Base-by-base conservation (phyloP, 108 stramenopile genomes). In the Nitzschia putrida region DNA sequence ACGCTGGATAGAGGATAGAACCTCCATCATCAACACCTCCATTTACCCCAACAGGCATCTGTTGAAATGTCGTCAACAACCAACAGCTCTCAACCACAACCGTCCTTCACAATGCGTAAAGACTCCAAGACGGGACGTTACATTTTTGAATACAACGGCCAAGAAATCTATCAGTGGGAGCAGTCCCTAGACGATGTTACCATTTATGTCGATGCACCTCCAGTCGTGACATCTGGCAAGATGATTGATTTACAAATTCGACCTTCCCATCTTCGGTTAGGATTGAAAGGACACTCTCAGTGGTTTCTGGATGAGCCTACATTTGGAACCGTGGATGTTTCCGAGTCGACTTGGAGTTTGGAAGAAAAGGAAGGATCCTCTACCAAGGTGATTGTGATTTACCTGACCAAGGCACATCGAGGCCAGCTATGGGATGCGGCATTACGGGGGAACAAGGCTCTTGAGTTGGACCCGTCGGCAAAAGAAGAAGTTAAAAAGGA, bases 101-200 rank as follows among this genome's bases (percentile, higher is more conserved):
- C n/a, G n/a, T n/a, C 45, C 39, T 29, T 37, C 40, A 51, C 37
- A 39, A 66, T 77, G 38, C 74, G 66, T 66, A 83, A 86, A 43
- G 79, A 86, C 53, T 34, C 74, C 14, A 75, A 59, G 14, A 74
- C 76, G 13, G 82, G 85, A 23, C 86, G 94, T 14, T 87, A 83
- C 66, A 60, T 83, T 24, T 93, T 88, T 74, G 64, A 85, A 64
- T 84, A 80, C 70, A 73, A 85, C 11, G 91, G 89, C 9, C 69
- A 74, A 11, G 72, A 78, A 24, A 70, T 99, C 0, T 99, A 98
- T 74, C 95, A 97, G 66, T 99, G 97, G 96, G 97, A 98, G 53
- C 98, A 99, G 83, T 82, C 83, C 1, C 70, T 98, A 69, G 90
- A 97, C 39, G 85, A 97, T 57, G 91, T 98, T 10, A 96, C 82